These are phyloP conservation scores for Neurospora cerealis DNA, from an alignment of 495 filamentous ascomycete genomes.

Conservation along the genomic window DNA sequence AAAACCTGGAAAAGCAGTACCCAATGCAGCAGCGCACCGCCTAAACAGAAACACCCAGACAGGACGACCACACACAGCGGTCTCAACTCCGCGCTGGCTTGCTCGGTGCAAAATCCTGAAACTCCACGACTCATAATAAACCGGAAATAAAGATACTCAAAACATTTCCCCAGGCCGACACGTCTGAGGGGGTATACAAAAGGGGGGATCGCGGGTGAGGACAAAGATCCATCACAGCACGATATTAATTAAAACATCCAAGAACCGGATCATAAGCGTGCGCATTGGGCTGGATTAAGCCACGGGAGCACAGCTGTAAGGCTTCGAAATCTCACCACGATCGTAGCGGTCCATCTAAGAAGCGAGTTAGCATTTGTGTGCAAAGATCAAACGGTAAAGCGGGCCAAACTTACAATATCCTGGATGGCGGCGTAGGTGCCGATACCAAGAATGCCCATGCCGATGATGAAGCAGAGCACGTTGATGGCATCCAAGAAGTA, in stretches of 20 bases:
- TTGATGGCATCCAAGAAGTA: constrained; percentile 38
- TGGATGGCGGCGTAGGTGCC: constrained; percentile 50
- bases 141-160: not conserved
- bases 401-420: constrained; percentile 40
- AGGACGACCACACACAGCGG: not conserved
- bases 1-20: not conserved
- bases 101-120: not conserved
- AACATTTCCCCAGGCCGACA: not conserved
- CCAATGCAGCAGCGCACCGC: not conserved
- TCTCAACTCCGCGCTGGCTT: not conserved
- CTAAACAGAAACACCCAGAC: not conserved
- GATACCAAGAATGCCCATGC: constrained; percentile 43
- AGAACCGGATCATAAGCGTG: not conserved
- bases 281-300: constrained; percentile 3
- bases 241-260: not conserved
- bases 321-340: constrained; percentile 31
- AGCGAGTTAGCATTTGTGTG: constrained; percentile 3
- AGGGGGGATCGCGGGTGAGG: not conserved
- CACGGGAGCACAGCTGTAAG: constrained; percentile 37
- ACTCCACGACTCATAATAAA: not conserved
- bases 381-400: not conserved
- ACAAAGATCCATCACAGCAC: not conserved
- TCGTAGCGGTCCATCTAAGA: constrained; percentile 35
- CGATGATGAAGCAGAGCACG: constrained; percentile 41
- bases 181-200: not conserved